A percentile compares a stretch with the other conserved stretches of the same genome.
phyloP scores from a whole-genome alignment of 164 flowering plant genomes.

The Berberis thunbergii region DNA sequence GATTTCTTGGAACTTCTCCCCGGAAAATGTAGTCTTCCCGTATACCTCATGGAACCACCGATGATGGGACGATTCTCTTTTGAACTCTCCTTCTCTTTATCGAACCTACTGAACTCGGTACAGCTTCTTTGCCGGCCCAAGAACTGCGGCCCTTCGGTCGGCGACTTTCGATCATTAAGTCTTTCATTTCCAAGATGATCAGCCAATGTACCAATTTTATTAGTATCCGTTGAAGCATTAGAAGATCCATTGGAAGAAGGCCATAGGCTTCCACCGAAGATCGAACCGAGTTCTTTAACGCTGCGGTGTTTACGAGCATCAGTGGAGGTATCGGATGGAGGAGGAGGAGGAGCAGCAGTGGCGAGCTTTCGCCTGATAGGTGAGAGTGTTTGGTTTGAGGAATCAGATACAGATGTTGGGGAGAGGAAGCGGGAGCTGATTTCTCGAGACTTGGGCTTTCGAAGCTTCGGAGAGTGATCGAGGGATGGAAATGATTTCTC shows the following conservation, averaged over 20 bases:
- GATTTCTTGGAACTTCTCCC: slow-evolving; percentile 8
- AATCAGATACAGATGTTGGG: slow-evolving; percentile 17
- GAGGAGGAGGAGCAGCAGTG: neutral
- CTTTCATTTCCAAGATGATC: slow-evolving; percentile 50
- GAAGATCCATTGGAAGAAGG: slow-evolving; percentile 27
- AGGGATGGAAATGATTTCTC: no score
- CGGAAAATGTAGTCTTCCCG: slow-evolving; percentile 21
- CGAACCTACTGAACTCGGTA: slow-evolving; percentile 21
- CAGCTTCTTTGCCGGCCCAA: slow-evolving; percentile 30
- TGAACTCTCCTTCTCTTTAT: slow-evolving; percentile 14
- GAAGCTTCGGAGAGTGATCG: slow-evolving; percentile 12
- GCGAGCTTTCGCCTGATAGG: slow-evolving; percentile 24
- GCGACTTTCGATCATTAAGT: slow-evolving; percentile 14
- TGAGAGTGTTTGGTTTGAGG: slow-evolving; percentile 30
- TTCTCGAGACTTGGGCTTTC: slow-evolving; percentile 39
- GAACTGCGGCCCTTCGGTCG: neutral
- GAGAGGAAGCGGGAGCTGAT: slow-evolving; percentile 62
- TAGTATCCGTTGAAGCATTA: neutral
- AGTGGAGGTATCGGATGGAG: neutral
- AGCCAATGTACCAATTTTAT: slow-evolving; percentile 32
- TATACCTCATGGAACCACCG: slow-evolving; percentile 47
- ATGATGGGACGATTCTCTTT: slow-evolving; percentile 43
- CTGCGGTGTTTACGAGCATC: slow-evolving; percentile 24
- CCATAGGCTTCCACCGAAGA: slow-evolving; percentile 34
- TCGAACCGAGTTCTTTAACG: slow-evolving; percentile 19